Evolutionary conservation across 2,329 filamentous ascomycete genomes (phyloP).

Genomic region (Didymella arachidicola): DNA sequence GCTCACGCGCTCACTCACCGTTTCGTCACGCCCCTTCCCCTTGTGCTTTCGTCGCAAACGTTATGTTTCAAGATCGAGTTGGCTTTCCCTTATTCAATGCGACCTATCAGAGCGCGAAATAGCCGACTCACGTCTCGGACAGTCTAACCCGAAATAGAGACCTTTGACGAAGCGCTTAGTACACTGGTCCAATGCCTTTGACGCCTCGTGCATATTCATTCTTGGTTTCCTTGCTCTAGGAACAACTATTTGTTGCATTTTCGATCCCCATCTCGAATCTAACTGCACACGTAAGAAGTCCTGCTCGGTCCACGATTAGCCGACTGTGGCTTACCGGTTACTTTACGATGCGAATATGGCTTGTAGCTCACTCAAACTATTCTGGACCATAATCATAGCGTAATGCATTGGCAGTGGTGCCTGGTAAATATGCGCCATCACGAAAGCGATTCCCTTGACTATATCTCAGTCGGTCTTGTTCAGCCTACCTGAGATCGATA

Average conservation of each 20-base stretch:
- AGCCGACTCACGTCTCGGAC: slow-evolving; percentile 31
- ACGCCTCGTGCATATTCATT: slow-evolving; percentile 38
- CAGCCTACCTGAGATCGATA: neutral
- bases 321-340: slow-evolving; percentile 27
- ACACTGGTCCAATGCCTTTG: slow-evolving; percentile 28
- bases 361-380: slow-evolving; percentile 22
- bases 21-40: slow-evolving; percentile 35
- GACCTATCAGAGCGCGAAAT: slow-evolving; percentile 37
- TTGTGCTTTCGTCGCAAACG: slow-evolving; percentile 35
- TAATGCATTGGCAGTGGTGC: slow-evolving; percentile 15
- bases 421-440: neutral
- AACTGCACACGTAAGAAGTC: slow-evolving; percentile 7
- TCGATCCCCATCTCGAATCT: neutral
- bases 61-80: slow-evolving; percentile 20
- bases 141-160: slow-evolving; percentile 36
- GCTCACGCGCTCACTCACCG: slow-evolving; percentile 22
- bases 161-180: slow-evolving; percentile 42
- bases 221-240: slow-evolving; percentile 1
- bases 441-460: neutral
- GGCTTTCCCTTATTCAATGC: slow-evolving; percentile 13
- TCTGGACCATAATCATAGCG: slow-evolving; percentile 19
- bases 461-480: neutral
- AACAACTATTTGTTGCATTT: neutral
- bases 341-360: slow-evolving; percentile 24
- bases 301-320: slow-evolving; percentile 12